Conservation (phyloP, 23 red algal species). For the Chondrus crispus region DNA sequence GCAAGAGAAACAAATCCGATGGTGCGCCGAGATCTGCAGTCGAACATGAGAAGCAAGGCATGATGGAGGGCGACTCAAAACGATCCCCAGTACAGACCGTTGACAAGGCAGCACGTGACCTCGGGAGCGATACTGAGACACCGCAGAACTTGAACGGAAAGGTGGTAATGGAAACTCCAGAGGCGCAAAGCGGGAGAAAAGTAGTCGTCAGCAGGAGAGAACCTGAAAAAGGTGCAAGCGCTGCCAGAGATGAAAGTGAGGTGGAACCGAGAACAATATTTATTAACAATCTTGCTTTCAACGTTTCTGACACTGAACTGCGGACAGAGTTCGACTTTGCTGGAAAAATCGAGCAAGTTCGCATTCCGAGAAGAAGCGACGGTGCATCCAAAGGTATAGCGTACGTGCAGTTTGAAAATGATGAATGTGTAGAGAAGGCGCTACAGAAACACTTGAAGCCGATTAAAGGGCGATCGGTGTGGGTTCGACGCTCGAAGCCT, state of each 20-base stretch:
- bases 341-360: constrained; percentile 9
- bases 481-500: constrained; percentile 62
- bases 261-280: constrained; percentile 61
- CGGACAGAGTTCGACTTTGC: constrained; percentile 21
- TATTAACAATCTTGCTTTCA: constrained; percentile 57
- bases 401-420: constrained; percentile 53
- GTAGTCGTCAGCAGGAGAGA: neutral
- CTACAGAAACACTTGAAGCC: constrained; percentile 14
- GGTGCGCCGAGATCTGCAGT: neutral
- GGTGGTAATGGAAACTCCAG: neutral
- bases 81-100: neutral
- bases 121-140: neutral
- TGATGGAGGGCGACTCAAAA: neutral
- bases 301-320: constrained; percentile 27
- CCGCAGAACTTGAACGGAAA: neutral
- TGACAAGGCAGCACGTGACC: neutral
- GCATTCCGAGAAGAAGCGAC: constrained; percentile 50
- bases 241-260: neutral
- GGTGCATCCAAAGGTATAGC: constrained; percentile 72
- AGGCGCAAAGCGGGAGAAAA: neutral
- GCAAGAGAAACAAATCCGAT: neutral
- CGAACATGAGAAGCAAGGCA: neutral
- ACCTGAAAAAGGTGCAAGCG: neutral
- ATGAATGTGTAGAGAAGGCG: constrained; percentile 4
- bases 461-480: constrained; percentile 48